Base-by-base conservation (phyloP, 2,329 filamentous ascomycete species). In the Kalmusia sp. region DNA sequence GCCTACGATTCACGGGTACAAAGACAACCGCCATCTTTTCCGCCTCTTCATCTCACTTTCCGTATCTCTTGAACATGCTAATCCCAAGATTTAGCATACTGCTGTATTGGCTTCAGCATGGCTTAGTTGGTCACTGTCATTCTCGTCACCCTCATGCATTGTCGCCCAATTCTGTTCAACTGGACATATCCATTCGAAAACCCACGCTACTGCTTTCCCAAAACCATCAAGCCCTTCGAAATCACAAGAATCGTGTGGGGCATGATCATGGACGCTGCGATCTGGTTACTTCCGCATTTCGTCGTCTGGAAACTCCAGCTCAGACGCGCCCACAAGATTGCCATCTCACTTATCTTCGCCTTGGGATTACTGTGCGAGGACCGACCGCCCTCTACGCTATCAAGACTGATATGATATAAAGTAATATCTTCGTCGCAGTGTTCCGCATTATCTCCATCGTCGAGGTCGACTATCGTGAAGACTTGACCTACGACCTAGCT, bases 261-360 rank as follows among this genome's bases (percentile, higher is more conserved):
- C 4, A 34, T 69, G 17, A 37, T 52, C 35, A 37, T 68, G 9
- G 66, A 69, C 35, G 24, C 49, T 8, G 35, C 64, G 15, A 65
- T 56, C 7, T 71, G 63, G 63, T 52, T 48, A 12, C 44, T 66
- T 11, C 67, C 67, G 3, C 64, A 69, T 28, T 62, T 55, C 35
- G 64, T 65, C 12, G 58, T 70, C 3, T 68, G 65, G 69, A 55
- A 47, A 15, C 40, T 68, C 7, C 62, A 54, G 22, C 57, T 68
- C 8, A 60, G 55, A 24, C 54, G 22, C 8, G 55, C 59, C 6
- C 61, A 71, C 56, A 65, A 64, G 53, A 21, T 68, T 22, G 62
- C 63, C 4, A 62, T 69, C 27, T 61, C 58, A 1, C 34, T 15
- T 11, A 58, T 71, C 19, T 71, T 71, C 25, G 57, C 57, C 5